These are phyloP conservation scores for Guadua angustifolia DNA, from an alignment of 176 grass and related monocot species.

Conservation along the genomic window DNA sequence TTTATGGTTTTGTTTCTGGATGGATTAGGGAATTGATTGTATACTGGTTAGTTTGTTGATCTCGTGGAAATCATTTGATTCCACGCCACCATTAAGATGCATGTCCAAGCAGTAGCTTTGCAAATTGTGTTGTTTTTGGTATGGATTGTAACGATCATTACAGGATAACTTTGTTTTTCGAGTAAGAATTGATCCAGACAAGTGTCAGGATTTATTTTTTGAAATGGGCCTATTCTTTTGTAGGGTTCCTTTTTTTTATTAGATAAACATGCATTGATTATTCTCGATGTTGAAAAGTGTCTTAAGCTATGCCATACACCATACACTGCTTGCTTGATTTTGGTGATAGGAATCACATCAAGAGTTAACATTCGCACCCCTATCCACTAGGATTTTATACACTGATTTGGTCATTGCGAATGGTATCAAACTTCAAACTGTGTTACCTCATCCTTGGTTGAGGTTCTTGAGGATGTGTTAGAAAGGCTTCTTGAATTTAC, in stretches of 20 bases:
- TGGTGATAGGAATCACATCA: background rate
- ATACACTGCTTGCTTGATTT: constrained; percentile 20
- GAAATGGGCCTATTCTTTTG: background rate
- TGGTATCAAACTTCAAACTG: background rate
- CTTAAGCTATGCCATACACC: background rate
- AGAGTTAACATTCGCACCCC: background rate
- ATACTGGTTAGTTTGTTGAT: background rate
- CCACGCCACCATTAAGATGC: background rate
- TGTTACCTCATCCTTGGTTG: background rate
- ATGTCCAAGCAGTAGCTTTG: background rate
- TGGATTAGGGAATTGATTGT: background rate
- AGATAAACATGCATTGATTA: background rate
- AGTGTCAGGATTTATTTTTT: background rate
- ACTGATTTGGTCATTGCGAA: background rate
- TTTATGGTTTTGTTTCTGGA: background rate
- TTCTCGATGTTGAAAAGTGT: background rate
- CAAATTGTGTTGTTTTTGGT: background rate
- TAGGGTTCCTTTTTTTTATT: background rate
- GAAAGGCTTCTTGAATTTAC: constrained; percentile 20
- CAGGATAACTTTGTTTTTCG: background rate
- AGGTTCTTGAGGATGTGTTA: background rate
- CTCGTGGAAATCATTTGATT: background rate
- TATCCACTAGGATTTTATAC: background rate
- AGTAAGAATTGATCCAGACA: background rate
- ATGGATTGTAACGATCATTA: background rate